A percentile compares a stretch with the other conserved stretches of the same genome.
Evolutionary conservation across 805 yeast species (phyloP).

Genomic region (Jamesozyma rosinii): DNA sequence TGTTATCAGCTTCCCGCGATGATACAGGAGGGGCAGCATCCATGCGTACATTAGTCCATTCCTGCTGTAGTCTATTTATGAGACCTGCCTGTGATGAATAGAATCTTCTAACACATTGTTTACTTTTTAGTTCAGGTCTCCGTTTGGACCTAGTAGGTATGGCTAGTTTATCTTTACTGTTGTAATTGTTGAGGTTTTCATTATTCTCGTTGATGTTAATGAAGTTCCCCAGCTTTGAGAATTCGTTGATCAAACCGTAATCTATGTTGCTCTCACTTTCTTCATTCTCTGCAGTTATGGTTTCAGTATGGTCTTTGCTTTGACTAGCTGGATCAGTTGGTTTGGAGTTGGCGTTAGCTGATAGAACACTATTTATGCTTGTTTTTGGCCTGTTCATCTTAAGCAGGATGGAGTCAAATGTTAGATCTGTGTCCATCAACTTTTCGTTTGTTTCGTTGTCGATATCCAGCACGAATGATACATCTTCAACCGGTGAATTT

Average conservation of each 20-base stretch:
- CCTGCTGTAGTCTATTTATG: neutral
- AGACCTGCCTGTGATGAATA: conserved; percentile 10
- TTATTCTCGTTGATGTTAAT: conserved; percentile 7
- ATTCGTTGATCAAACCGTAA: conserved; percentile 15
- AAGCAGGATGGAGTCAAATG: conserved; percentile 24
- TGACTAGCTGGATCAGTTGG: neutral
- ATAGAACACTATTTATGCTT: neutral
- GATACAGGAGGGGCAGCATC: conserved; percentile 1
- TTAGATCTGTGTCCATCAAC: conserved; percentile 24
- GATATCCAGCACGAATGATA: conserved; percentile 1
- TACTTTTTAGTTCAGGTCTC: conserved; percentile 18
- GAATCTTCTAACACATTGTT: conserved; percentile 15
- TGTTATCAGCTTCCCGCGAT: neutral
- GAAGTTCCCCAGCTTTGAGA: conserved; percentile 16
- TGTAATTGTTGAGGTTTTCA: neutral
- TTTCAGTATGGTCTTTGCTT: neutral
- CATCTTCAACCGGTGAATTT: neutral
- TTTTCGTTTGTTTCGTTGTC: conserved; percentile 10
- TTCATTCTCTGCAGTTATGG: neutral
- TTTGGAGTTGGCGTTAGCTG: neutral
- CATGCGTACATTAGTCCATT: neutral
- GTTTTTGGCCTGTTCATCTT: conserved; percentile 11
- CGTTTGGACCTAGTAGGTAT: conserved; percentile 23
- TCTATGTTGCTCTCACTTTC: conserved; percentile 7
- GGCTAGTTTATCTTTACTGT: neutral